These are phyloP conservation scores for Silene latifolia DNA, from an alignment of 148 eudicot species.

Conservation along the genomic window DNA sequence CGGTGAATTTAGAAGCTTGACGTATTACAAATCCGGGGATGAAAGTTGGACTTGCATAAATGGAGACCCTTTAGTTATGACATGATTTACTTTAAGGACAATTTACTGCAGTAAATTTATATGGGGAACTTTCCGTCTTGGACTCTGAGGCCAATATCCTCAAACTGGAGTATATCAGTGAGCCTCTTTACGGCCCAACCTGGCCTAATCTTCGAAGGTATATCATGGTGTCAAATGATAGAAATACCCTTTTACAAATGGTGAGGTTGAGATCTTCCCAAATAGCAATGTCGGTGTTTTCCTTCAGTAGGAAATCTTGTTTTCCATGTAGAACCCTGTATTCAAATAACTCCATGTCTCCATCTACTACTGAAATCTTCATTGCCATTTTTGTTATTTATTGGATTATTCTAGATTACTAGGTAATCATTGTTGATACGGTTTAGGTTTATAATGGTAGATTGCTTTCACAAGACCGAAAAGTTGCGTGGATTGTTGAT, in stretches of 20 bases:
- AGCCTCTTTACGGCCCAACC: background rate
- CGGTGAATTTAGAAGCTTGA: background rate
- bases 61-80: background rate
- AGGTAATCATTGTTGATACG: too few relatives aligned
- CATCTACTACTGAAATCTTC: background rate
- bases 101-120: background rate
- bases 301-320: background rate
- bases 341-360: background rate
- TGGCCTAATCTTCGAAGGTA: conserved; percentile 2
- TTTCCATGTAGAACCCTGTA: background rate
- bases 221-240: background rate
- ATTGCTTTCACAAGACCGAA: background rate
- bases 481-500: background rate
- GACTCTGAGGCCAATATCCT: background rate
- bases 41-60: background rate
- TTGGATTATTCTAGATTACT: background rate
- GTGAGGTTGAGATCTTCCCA: too few relatives aligned
- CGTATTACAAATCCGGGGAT: conserved; percentile 17
- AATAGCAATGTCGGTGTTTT: too few relatives aligned
- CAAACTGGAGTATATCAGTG: background rate
- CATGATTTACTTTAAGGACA: background rate
- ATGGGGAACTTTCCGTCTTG: conserved; percentile 2
- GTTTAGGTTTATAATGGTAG: too few relatives aligned
- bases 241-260: background rate
- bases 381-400: background rate